phyloP scores from a whole-genome alignment of 2,329 filamentous ascomycete genomes.

The Fusarium tanahbumbuense region DNA sequence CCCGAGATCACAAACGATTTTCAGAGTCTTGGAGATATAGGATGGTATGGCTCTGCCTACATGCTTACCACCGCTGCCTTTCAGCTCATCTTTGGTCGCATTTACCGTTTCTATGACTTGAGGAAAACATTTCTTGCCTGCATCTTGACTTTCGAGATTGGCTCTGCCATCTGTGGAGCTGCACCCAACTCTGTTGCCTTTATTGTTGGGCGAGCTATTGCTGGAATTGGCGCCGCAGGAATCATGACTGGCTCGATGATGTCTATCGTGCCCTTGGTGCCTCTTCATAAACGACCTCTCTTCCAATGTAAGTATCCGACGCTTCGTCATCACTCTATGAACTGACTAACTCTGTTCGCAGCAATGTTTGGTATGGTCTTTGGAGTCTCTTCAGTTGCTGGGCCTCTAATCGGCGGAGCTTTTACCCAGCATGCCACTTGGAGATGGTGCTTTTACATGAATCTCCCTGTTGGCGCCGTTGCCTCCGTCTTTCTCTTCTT shows the following conservation, averaged over 20 bases:
- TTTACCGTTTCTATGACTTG: constrained; percentile 66
- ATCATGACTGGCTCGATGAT: constrained; percentile 69
- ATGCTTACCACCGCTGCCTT: constrained; percentile 69
- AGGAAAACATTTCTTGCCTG: constrained; percentile 60
- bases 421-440: constrained; percentile 62
- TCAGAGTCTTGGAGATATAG: constrained; percentile 68
- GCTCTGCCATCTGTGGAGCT: constrained; percentile 65
- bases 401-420: constrained; percentile 65
- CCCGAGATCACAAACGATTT: constrained; percentile 68
- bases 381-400: constrained; percentile 65
- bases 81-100: constrained; percentile 64
- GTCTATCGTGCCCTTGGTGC: constrained; percentile 68
- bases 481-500: constrained; percentile 62
- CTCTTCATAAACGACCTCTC: constrained; percentile 69
- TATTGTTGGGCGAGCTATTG: constrained; percentile 67
- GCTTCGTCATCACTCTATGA: neutral
- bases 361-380: constrained; percentile 66
- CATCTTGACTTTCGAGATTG: constrained; percentile 65
- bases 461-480: constrained; percentile 66
- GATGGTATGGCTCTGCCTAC: constrained; percentile 73
- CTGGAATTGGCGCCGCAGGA: constrained; percentile 66
- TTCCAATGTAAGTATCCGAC: constrained; percentile 59
- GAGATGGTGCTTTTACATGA: constrained; percentile 71
- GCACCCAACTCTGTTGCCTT: constrained; percentile 65
- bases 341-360: constrained; percentile 35